Conservation (phyloP, 2,329 filamentous ascomycete genomes). For the Neurospora crassa region DNA sequence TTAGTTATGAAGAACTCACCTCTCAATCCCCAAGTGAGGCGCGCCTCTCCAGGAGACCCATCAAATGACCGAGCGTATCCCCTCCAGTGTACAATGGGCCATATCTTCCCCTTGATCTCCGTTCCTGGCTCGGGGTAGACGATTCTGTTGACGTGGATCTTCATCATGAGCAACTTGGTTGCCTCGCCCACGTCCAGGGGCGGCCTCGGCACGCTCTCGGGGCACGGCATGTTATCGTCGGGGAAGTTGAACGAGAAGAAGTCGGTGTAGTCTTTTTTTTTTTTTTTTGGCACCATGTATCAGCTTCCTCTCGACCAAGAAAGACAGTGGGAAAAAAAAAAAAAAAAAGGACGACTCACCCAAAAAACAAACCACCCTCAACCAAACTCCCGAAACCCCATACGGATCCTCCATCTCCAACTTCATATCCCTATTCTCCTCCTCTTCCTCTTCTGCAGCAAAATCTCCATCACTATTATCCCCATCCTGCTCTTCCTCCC, state of each 20-base stretch:
- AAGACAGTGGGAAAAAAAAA: too few relatives aligned
- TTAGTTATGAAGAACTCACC: conserved; percentile 32
- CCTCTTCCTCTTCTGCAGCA: background rate
- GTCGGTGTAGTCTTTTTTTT: conserved; percentile 59
- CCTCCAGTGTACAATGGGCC: conserved; percentile 59
- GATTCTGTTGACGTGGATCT: conserved; percentile 51
- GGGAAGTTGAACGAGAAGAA: conserved; percentile 64
- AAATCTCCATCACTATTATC: background rate
- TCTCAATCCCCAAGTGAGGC: conserved; percentile 56
- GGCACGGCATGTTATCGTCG: conserved; percentile 24
- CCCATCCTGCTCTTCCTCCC: background rate
- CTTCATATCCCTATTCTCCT: conserved; percentile 22
- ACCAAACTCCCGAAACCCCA: conserved; percentile 60
- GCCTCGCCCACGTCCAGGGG: conserved; percentile 56
- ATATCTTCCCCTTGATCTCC: conserved; percentile 42
- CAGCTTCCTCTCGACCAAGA: too few relatives aligned
- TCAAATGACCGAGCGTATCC: conserved; percentile 55
- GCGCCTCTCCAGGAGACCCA: conserved; percentile 51
- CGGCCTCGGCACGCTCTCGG: conserved; percentile 33
- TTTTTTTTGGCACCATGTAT: too few relatives aligned
- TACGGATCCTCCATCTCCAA: conserved; percentile 57
- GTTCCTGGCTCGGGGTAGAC: conserved; percentile 35
- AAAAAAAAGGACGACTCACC: too few relatives aligned
- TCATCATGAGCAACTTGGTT: conserved; percentile 60
- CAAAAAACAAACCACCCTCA: conserved; percentile 40